Evolutionary conservation across 2,329 filamentous ascomycete genomes (phyloP), one percentile per base, ranked within the genome.

Genomic region (Shiraia bambusicola): DNA sequence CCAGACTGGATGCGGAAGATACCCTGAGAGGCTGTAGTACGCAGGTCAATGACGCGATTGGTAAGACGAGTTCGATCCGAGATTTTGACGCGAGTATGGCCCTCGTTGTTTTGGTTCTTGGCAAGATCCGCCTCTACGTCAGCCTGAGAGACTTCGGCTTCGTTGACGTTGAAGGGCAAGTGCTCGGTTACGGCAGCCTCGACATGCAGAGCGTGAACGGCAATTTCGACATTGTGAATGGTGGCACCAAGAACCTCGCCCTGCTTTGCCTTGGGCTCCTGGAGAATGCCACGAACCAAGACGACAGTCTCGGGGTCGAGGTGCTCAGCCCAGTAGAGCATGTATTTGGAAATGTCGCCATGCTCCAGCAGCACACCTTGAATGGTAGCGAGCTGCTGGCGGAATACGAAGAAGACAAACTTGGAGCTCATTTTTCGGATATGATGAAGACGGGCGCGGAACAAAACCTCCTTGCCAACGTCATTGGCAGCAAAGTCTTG

Each of bases 311-410:
- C 91, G 5, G 84, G 75, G 40, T 85, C 83, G 32, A 95, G 75
- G 63, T 88, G 88, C 69, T 94, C 87, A 2, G 88, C 87, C 87
- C 89, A 95, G 61, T 87, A 84, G 19, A 95, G 77, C 78, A 95
- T 92, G 57, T 86, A 79, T 43, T 82, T 77, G 1, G 86, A 85
- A 9, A 87, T 77, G 34, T 75, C 73, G 6, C 81, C 79, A 51
- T 82, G 73, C 52, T 79, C 74, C 46, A 81, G 74, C 28, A 96
- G 74, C 2, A 95, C 87, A 48, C 88, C 90, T 68, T 96, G 91
- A 37, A 95, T 81, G 16, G 89, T 93, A 52, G 80, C 77, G 10
- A 87, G 83, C 70, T 91, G 86, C 69, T 95, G 88, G 40, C 91
- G 84, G 62, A 95, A 86, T 44, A 95, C 80, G 30, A 95, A 73